Evolutionary conservation across 148 eudicot species (phyloP).

Genomic region (Fagopyrum homotropicum): DNA sequence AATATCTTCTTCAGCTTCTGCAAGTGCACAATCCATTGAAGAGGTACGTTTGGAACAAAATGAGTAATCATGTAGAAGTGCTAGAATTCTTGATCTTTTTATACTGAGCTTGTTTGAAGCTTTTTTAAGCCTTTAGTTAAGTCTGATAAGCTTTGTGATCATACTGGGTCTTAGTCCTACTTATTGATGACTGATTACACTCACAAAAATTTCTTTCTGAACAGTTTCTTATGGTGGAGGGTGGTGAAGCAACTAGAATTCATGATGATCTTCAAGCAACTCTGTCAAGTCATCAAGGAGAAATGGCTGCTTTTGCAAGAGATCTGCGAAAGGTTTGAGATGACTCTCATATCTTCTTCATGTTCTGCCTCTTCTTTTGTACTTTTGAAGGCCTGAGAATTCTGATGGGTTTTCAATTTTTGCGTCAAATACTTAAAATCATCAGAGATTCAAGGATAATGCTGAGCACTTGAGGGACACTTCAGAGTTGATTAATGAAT

Average conservation of each 20-base stretch:
- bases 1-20: conserved; percentile 58
- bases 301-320: conserved; percentile 75
- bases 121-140: neutral
- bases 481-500: conserved; percentile 51
- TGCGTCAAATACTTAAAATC: neutral
- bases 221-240: conserved; percentile 63
- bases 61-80: neutral
- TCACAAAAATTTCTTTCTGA: neutral
- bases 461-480: conserved; percentile 45
- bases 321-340: conserved; percentile 75
- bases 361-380: neutral
- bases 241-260: conserved; percentile 49
- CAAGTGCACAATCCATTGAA: conserved; percentile 46
- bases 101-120: neutral
- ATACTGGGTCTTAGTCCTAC: neutral
- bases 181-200: neutral
- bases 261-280: conserved; percentile 78
- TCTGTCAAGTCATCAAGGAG: conserved; percentile 72
- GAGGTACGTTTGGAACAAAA: conserved; percentile 38
- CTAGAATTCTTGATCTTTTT: neutral
- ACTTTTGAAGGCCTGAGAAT: neutral
- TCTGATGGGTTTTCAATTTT: neutral
- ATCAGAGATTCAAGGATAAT: conserved; percentile 66
- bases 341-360: neutral
- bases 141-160: neutral